These are phyloP conservation scores for Aphanomyces stellatus DNA, from an alignment of 352 stramenopile species.

Conservation along the genomic window DNA sequence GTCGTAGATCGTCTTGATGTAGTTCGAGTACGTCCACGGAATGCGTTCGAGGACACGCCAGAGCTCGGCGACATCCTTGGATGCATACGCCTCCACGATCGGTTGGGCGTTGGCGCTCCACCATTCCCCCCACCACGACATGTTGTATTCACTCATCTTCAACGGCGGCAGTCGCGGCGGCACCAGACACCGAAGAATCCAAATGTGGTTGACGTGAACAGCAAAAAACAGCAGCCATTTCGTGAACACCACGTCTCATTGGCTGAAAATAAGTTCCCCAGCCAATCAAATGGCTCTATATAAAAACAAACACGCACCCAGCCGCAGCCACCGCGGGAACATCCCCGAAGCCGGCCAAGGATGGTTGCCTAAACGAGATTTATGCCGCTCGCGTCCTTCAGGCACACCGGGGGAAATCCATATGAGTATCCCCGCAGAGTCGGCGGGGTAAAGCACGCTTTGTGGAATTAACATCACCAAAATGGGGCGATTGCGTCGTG, in stretches of 20 bases:
- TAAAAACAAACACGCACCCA: no score
- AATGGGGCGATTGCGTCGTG: no score
- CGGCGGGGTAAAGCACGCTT: no score
- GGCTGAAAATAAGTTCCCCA: neutral
- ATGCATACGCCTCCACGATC: slow-evolving; percentile 13
- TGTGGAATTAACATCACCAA: no score
- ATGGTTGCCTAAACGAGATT: no score
- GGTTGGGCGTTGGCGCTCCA: slow-evolving; percentile 18
- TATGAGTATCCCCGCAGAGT: no score
- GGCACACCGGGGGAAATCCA: no score
- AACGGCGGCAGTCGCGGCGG: neutral
- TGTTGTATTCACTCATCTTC: neutral
- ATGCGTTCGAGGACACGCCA: neutral
- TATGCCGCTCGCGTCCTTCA: no score
- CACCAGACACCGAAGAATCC: neutral
- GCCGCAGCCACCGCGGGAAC: no score
- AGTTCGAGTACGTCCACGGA: slow-evolving; percentile 26
- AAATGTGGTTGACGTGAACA: neutral
- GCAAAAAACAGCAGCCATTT: no score
- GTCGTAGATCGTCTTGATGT: slow-evolving; percentile 75
- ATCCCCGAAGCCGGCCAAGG: no score
- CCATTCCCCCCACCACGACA: slow-evolving; percentile 19
- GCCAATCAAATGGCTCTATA: neutral
- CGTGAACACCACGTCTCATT: neutral
- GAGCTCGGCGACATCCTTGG: neutral